Evolutionary conservation across 2,329 filamentous ascomycete species (phyloP).

Genomic region (Cercospora zeae-maydis): DNA sequence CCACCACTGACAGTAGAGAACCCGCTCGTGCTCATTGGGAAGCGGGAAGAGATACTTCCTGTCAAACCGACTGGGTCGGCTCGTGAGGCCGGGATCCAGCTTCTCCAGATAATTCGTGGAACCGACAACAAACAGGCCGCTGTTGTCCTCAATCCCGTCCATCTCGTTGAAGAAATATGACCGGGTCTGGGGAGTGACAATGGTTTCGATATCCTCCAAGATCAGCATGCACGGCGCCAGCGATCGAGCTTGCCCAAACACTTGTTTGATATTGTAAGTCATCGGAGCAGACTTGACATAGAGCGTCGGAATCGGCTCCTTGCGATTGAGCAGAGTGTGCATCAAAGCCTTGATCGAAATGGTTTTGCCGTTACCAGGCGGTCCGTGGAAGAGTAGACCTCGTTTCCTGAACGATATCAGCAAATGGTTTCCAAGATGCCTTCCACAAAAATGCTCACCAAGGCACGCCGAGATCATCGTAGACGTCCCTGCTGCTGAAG

Average conservation of each 20-base stretch:
- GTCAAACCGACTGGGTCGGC: conserved; percentile 63
- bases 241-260: conserved; percentile 58
- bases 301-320: conserved; percentile 38
- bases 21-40: conserved; percentile 49
- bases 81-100: conserved; percentile 60
- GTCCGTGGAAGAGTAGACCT: conserved; percentile 37
- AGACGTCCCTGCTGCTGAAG: conserved; percentile 40
- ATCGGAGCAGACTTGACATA: conserved; percentile 40
- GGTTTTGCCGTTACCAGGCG: conserved; percentile 43
- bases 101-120: conserved; percentile 53
- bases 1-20: conserved; percentile 63
- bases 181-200: conserved; percentile 59
- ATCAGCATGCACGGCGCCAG: conserved; percentile 66
- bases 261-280: conserved; percentile 46
- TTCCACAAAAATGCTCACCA: conserved; percentile 31
- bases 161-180: conserved; percentile 70
- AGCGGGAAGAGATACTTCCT: conserved; percentile 62
- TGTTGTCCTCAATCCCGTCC: conserved; percentile 65
- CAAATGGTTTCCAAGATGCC: background rate
- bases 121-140: conserved; percentile 62
- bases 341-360: conserved; percentile 42
- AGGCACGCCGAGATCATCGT: conserved; percentile 44
- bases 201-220: conserved; percentile 68
- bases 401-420: conserved; percentile 34
- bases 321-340: conserved; percentile 42